A percentile compares a stretch with the other conserved stretches of the same genome.
Conservation (phyloP, 2,329 filamentous ascomycete species). For the Capronia americana region DNA sequence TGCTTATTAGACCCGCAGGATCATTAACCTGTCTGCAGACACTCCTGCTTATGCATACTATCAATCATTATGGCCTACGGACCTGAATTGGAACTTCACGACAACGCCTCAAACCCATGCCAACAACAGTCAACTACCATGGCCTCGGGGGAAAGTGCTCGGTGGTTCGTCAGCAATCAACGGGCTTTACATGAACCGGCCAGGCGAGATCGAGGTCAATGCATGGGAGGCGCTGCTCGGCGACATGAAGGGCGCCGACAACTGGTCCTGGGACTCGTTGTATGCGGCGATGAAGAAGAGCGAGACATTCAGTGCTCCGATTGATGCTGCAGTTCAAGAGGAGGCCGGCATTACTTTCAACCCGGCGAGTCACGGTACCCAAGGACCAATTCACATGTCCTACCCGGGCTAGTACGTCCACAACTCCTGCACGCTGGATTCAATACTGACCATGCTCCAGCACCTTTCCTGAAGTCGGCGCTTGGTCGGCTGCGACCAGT, state of each 20-base stretch:
- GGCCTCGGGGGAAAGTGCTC: conserved; percentile 47
- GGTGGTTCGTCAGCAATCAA: conserved; percentile 49
- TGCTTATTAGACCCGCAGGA: conserved; percentile 3
- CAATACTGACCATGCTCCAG: conserved; percentile 36
- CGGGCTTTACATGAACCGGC: conserved; percentile 46
- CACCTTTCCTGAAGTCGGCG: conserved; percentile 36
- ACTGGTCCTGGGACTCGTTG: conserved; percentile 47
- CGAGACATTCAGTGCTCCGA: conserved; percentile 51
- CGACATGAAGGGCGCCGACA: conserved; percentile 46
- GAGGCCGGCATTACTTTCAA: conserved; percentile 51
- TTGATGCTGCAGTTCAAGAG: conserved; percentile 42
- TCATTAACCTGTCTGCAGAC: conserved; percentile 38
- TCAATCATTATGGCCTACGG: conserved; percentile 46
- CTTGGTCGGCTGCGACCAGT: conserved; percentile 31
- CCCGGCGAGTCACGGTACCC: conserved; percentile 49
- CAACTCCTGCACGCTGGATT: conserved; percentile 1
- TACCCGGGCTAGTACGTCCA: conserved; percentile 48
- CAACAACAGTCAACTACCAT: conserved; percentile 43
- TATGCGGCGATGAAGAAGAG: conserved; percentile 48
- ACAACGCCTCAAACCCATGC: conserved; percentile 43
- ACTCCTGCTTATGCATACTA: conserved; percentile 46
- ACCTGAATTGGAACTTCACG: conserved; percentile 45
- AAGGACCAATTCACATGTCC: conserved; percentile 57
- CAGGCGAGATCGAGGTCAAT: conserved; percentile 45
- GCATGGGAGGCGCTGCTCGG: conserved; percentile 45